Percentiles rank a stretch among this genome's conserved stretches.
Evolutionary conservation across 768 basidiomycete genomes (phyloP).

Genomic region (Lactarius quietus): DNA sequence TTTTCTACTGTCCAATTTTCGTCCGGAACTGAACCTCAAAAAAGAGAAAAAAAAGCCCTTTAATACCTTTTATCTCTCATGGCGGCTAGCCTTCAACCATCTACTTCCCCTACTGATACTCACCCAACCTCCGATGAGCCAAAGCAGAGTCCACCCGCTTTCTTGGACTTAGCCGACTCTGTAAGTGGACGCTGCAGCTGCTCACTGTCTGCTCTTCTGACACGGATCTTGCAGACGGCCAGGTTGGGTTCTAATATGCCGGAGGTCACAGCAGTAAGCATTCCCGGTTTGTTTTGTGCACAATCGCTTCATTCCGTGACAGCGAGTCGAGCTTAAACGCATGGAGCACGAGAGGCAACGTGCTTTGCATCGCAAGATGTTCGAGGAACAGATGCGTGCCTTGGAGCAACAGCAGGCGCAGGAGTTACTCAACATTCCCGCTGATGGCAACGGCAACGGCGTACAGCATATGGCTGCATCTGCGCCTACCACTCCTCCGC

Average conservation of each 20-base stretch:
- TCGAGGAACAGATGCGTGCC: constrained; percentile 95
- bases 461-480: constrained; percentile 81
- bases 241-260: constrained; percentile 82
- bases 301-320: constrained; percentile 22
- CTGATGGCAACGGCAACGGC: constrained; percentile 48
- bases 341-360: constrained; percentile 90
- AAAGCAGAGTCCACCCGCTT: constrained; percentile 87
- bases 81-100: constrained; percentile 66
- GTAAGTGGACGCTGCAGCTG: constrained; percentile 45
- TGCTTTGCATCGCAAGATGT: constrained; percentile 77
- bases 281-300: constrained; percentile 15
- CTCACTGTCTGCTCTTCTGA: constrained; percentile 18
- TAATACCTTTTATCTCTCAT: constrained; percentile 49
- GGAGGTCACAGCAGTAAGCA: constrained; percentile 80
- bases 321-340: constrained; percentile 90
- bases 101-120: constrained; percentile 72
- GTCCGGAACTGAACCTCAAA: constrained; percentile 39
- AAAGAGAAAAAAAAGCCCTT: constrained; percentile 54
- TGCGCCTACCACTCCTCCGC: constrained; percentile 84
- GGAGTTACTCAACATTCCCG: constrained; percentile 74
- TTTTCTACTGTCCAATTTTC: constrained; percentile 47
- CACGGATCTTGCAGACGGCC: constrained; percentile 52
- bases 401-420: constrained; percentile 90
- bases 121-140: constrained; percentile 60
- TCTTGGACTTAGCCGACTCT: constrained; percentile 91